These are phyloP conservation scores for Macrocystidia cucumis DNA, from an alignment of 1,284 basidiomycete species.

Conservation along the genomic window DNA sequence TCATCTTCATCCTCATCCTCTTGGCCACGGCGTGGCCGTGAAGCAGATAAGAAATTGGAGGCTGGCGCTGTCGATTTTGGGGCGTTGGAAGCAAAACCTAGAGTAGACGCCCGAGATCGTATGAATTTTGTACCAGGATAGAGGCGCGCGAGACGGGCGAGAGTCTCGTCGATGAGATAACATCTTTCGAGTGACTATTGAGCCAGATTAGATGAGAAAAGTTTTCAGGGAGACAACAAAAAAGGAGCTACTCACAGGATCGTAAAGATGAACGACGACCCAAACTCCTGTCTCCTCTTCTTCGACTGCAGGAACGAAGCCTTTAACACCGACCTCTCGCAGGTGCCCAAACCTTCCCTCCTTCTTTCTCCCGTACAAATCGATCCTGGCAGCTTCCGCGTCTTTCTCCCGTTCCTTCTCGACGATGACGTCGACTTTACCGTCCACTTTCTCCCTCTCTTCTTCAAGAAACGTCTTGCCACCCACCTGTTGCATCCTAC, in stretches of 20 bases:
- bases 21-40: conserved; percentile 18
- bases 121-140: conserved; percentile 76
- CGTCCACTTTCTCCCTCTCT: conserved; percentile 49
- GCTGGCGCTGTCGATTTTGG: conserved; percentile 12
- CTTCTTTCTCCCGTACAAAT: conserved; percentile 38
- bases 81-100: conserved; percentile 69
- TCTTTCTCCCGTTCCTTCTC: conserved; percentile 29
- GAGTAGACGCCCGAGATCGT: conserved; percentile 61
- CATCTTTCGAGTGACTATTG: conserved; percentile 68
- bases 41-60: conserved; percentile 11
- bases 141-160: conserved; percentile 60
- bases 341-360: conserved; percentile 71
- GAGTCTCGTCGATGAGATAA: conserved; percentile 57
- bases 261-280: conserved; percentile 81
- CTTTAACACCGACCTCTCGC: conserved; percentile 69
- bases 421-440: conserved; percentile 35
- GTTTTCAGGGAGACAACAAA: conserved; percentile 6
- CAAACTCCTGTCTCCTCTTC: conserved; percentile 60
- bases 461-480: conserved; percentile 69
- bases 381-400: conserved; percentile 21
- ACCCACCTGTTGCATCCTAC: conserved; percentile 55
- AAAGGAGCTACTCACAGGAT: conserved; percentile 49
- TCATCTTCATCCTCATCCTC: conserved; percentile 36
- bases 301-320: conserved; percentile 73
- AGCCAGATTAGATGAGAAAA: conserved; percentile 4